phyloP scores from a whole-genome alignment of 306 rosid species.

The Vigna unguiculata region DNA sequence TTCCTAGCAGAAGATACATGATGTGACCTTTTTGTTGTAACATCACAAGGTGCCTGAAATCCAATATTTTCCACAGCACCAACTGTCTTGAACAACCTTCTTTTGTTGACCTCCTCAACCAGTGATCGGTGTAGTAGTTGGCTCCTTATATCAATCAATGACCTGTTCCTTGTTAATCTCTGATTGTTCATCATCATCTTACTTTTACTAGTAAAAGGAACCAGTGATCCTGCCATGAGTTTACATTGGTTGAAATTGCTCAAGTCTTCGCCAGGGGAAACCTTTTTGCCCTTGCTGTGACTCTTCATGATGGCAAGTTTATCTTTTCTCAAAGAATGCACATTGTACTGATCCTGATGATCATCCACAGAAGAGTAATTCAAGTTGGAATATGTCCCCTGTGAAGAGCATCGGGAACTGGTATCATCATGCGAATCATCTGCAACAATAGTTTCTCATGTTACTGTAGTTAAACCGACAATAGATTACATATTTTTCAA shows the following conservation, averaged over 20 bases:
- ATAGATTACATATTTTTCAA: not conserved
- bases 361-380: constrained; percentile 62
- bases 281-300: constrained; percentile 64
- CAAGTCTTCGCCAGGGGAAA: constrained; percentile 57
- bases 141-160: constrained; percentile 76
- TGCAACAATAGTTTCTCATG: constrained; percentile 54
- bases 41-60: constrained; percentile 78
- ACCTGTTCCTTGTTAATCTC: constrained; percentile 68
- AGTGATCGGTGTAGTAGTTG: constrained; percentile 77
- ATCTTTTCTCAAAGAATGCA: constrained; percentile 45
- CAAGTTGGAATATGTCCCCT: constrained; percentile 73
- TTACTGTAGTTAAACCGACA: constrained; percentile 17
- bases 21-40: constrained; percentile 44
- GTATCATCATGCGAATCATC: constrained; percentile 77
- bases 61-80: constrained; percentile 85
- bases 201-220: constrained; percentile 53
- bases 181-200: constrained; percentile 52
- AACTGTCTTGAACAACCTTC: constrained; percentile 77
- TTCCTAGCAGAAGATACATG: constrained; percentile 21
- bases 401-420: constrained; percentile 81
- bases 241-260: constrained; percentile 49
- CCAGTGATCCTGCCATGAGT: constrained; percentile 42
- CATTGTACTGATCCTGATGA: constrained; percentile 52
- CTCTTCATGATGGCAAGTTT: constrained; percentile 53
- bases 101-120: constrained; percentile 78